These are phyloP conservation scores for Silene vulgaris DNA, from an alignment of 179 eudicot species.

Conservation along the genomic window DNA sequence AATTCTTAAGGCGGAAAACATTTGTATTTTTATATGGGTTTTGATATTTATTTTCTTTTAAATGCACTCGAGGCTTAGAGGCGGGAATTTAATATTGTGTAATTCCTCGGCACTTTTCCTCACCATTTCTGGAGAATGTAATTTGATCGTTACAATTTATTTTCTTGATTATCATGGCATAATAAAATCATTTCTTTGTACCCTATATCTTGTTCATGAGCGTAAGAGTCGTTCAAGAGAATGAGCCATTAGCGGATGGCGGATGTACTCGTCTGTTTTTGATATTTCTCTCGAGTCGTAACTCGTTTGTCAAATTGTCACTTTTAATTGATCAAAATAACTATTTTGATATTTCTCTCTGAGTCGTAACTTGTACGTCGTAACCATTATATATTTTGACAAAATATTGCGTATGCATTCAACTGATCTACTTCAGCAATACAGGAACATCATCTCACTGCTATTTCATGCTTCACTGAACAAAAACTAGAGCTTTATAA, in stretches of 20 bases:
- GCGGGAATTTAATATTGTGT: slow-evolving; percentile 16
- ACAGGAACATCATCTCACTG: background rate
- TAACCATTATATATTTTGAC: background rate
- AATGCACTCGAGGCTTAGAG: slow-evolving; percentile 22
- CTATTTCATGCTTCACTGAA: background rate
- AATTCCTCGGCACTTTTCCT: slow-evolving; percentile 16
- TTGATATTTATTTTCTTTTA: slow-evolving; percentile 13
- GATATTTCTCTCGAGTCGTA: too few relatives aligned
- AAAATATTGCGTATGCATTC: background rate
- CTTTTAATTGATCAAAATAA: too few relatives aligned
- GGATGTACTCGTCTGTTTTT: background rate
- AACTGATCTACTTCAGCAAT: background rate
- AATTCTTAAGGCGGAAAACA: slow-evolving; percentile 13
- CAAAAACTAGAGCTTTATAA: background rate
- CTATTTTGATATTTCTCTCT: too few relatives aligned
- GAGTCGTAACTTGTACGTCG: background rate
- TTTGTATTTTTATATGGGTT: slow-evolving; percentile 18
- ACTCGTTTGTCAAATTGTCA: too few relatives aligned
- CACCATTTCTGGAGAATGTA: slow-evolving; percentile 25
- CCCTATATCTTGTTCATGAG: background rate
- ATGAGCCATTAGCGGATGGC: background rate
- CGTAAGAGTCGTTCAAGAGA: background rate
- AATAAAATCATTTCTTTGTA: background rate
- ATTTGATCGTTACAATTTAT: slow-evolving; percentile 3
- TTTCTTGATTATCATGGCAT: background rate